These are phyloP conservation scores for Nakazawaea pomicola DNA, from an alignment of 805 yeast species.

Conservation along the genomic window DNA sequence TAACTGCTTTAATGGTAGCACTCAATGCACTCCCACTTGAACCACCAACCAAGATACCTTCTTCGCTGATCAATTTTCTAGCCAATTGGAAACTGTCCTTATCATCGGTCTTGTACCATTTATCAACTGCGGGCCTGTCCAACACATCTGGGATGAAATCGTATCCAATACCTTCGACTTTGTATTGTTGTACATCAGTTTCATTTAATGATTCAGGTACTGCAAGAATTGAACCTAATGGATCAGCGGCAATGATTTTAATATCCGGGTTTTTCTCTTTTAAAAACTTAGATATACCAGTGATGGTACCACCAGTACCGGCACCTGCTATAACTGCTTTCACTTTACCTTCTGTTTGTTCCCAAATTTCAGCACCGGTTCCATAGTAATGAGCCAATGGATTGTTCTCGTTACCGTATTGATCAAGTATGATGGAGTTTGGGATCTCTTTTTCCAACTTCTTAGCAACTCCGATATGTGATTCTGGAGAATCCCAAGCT, in stretches of 20 bases:
- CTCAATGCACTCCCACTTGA: slow-evolving; percentile 81
- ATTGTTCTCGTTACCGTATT: slow-evolving; percentile 72
- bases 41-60: slow-evolving; percentile 88
- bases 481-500: slow-evolving; percentile 89
- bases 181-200: slow-evolving; percentile 48
- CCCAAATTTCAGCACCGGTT: slow-evolving; percentile 83
- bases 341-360: slow-evolving; percentile 67
- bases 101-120: slow-evolving; percentile 86
- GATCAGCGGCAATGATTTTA: slow-evolving; percentile 76
- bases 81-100: slow-evolving; percentile 75
- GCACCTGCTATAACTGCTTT: slow-evolving; percentile 85
- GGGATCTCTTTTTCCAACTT: slow-evolving; percentile 79
- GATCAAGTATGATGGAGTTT: slow-evolving; percentile 79
- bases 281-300: slow-evolving; percentile 74
- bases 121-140: slow-evolving; percentile 58
- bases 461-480: slow-evolving; percentile 84
- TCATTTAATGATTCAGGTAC: slow-evolving; percentile 67
- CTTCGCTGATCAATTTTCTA: slow-evolving; percentile 75
- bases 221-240: slow-evolving; percentile 81
- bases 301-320: slow-evolving; percentile 90
- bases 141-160: slow-evolving; percentile 84
- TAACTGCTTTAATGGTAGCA: slow-evolving; percentile 67
- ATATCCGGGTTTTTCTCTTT: slow-evolving; percentile 65
- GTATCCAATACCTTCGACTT: slow-evolving; percentile 90
- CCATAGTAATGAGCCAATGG: slow-evolving; percentile 82